These are phyloP conservation scores for Colletotrichum scovillei DNA, from an alignment of 2,329 filamentous ascomycete species.

Conservation along the genomic window DNA sequence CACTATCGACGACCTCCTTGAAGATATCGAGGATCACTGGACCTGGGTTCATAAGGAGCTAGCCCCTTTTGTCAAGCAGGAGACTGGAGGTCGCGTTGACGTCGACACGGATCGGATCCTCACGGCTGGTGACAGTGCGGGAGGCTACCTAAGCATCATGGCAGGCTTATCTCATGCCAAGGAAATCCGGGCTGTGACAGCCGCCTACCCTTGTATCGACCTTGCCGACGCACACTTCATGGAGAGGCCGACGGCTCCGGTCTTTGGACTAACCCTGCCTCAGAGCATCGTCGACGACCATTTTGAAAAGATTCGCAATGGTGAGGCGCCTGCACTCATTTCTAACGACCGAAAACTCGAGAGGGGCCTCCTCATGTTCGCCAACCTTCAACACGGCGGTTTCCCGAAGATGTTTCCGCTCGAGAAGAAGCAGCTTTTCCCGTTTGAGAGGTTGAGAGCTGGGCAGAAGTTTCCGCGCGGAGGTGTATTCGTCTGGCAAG, in stretches of 20 bases:
- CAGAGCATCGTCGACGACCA: constrained; percentile 11
- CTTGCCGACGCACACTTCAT: constrained; percentile 14
- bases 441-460: constrained; percentile 6
- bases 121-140: constrained; percentile 34
- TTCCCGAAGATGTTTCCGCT: background rate
- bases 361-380: constrained; percentile 6
- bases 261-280: constrained; percentile 1
- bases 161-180: constrained; percentile 39
- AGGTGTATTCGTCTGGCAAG: constrained; percentile 26
- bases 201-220: constrained; percentile 40
- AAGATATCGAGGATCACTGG: constrained; percentile 43
- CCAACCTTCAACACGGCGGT: background rate
- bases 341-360: constrained; percentile 5
- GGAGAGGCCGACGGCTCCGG: background rate
- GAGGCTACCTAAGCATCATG: constrained; percentile 40
- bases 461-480: constrained; percentile 9
- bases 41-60: constrained; percentile 38
- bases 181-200: constrained; percentile 35
- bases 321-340: background rate
- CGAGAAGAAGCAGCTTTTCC: background rate
- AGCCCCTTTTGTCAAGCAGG: constrained; percentile 28
- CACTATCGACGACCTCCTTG: constrained; percentile 40
- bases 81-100: constrained; percentile 36
- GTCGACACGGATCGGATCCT: constrained; percentile 15
- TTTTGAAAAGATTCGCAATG: constrained; percentile 5